Conservation (phyloP, 2,329 filamentous ascomycete species). For the Purpureocillium lavendulum region DNA sequence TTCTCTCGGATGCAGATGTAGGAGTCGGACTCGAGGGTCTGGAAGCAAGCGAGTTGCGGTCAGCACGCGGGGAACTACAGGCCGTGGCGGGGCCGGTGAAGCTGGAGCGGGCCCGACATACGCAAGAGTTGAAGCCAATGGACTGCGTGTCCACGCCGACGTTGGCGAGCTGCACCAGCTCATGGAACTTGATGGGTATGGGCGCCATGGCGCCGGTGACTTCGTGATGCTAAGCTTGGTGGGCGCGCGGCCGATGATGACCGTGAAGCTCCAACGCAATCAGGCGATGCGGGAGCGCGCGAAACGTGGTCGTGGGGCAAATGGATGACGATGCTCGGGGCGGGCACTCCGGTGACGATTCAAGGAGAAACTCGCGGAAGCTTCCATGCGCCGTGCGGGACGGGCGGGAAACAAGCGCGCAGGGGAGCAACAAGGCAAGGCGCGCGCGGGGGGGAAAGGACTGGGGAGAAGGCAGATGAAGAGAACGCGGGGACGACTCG, state of each 20-base stretch:
- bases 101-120: constrained; percentile 25
- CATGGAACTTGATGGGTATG: constrained; percentile 87
- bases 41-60: constrained; percentile 3
- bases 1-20: constrained; percentile 97
- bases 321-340: constrained; percentile 5
- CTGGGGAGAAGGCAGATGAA: constrained; percentile 6
- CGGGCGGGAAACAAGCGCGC: constrained; percentile 9
- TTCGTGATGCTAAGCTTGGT: constrained; percentile 6
- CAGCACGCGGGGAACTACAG: no score
- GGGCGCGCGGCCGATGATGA: constrained; percentile 6
- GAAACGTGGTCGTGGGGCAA: no score
- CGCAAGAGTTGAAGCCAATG: constrained; percentile 76
- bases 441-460: constrained; percentile 4
- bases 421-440: constrained; percentile 11
- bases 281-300: neutral
- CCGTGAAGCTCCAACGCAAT: neutral
- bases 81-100: no score
- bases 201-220: constrained; percentile 46
- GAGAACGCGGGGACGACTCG: constrained; percentile 3
- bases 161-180: constrained; percentile 64
- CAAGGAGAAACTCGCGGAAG: constrained; percentile 18
- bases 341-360: constrained; percentile 13
- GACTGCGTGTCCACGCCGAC: constrained; percentile 37
- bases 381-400: constrained; percentile 30
- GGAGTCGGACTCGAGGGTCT: constrained; percentile 97